Evolutionary conservation across 768 basidiomycete species (phyloP), one percentile per base, ranked within the genome.

Genomic region (Pholiota microspora): DNA sequence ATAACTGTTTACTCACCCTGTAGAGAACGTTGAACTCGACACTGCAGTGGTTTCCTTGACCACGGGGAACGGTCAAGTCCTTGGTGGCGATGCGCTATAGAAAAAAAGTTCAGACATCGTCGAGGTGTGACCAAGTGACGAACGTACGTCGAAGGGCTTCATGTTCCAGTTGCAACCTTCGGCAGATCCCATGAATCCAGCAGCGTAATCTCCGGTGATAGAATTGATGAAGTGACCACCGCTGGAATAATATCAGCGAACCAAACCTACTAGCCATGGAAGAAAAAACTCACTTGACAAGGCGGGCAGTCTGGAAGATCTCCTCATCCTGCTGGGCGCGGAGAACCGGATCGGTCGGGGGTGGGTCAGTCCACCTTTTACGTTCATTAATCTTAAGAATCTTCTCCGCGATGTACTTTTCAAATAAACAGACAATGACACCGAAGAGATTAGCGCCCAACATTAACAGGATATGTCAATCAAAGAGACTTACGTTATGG

Each of bases 21-120:
- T 79, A 79, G 2, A 78, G 63, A n/a, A 77, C 49, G 42, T 76
- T 88, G 71, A 89, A 89, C 63, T 90, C 89, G 25, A 87, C 73
- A 25, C 85, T 88, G 51, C 77, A 77, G 54, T 80, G 80, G 59
- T 89, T 88, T 13, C 88, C 88, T 44, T 76, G 70, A 6, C 87
- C 89, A 8, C 83, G 76, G 2, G 61, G 62, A 2, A 76, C 69
- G 38, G 65, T 59, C 2, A 64, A 55, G 10, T 76, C 68, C 32
- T 68, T 68, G 4, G 54, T 63, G 16, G 72, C 64, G 44, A 82
- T 80, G 15, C 74, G 52, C 65, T 74, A 48, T 6, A 54, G 27
- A 28, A 6, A 23, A 23, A 34, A 12, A 8, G 0, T 35, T 36
- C 13, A 49, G 34, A 32, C 7, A 6, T 24, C 13, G 3, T 3